Conservation (phyloP, 2,329 filamentous ascomycete species). For the Colletotrichum sp. region DNA sequence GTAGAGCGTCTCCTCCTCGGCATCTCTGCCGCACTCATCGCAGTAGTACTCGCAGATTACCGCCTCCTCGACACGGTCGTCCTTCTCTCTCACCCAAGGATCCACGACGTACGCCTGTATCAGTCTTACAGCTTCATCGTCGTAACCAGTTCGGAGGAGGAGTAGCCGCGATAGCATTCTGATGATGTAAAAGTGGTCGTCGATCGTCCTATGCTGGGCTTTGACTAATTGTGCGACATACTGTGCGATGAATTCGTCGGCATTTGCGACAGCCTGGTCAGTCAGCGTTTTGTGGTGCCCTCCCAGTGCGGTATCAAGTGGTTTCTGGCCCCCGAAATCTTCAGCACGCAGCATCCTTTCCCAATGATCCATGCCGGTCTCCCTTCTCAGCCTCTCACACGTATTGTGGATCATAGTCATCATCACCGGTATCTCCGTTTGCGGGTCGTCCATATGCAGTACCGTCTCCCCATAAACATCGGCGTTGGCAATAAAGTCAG, state of each 20-base stretch:
- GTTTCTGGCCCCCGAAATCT: neutral
- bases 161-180: neutral
- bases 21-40: neutral
- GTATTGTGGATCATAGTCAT: conserved; percentile 5
- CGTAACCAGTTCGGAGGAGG: neutral
- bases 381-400: conserved; percentile 11
- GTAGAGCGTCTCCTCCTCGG: conserved; percentile 2
- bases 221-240: neutral
- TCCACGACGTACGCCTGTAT: neutral
- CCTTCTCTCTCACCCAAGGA: neutral
- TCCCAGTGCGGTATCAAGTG: conserved; percentile 13
- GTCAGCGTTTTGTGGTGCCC: neutral
- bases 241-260: neutral
- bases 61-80: neutral
- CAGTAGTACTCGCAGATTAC: neutral
- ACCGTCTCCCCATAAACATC: conserved; percentile 21
- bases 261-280: neutral
- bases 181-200: neutral
- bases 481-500: conserved; percentile 15
- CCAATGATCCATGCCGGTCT: conserved; percentile 24
- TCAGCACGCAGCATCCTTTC: conserved; percentile 10
- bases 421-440: neutral
- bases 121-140: neutral
- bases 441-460: neutral
- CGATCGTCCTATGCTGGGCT: neutral